Base-by-base conservation (phyloP, 2,329 filamentous ascomycete genomes). In the Scedosporium apiospermum region DNA sequence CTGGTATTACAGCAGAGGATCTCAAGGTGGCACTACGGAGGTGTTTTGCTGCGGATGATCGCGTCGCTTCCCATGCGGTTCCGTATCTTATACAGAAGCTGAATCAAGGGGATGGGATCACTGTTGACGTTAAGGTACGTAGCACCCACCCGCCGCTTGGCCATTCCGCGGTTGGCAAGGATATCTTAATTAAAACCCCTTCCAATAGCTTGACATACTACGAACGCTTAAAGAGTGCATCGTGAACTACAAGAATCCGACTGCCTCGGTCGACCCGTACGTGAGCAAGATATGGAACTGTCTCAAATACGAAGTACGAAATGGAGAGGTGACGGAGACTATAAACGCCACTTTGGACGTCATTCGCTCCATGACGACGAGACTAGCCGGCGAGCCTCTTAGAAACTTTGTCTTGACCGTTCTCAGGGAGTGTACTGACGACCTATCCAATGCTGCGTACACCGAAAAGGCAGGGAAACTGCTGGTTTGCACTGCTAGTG, bases 301-400 rank as follows among this genome's bases (percentile, higher is more conserved):
- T n/a, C 78, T 86, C 57, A 86, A 86, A 68, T 86, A 84, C 64
- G 83, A 86, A 65, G 83, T 86, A 12, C 80, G 83, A 41, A 85
- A 86, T 62, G 83, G 83, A 12, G 83, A 86, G 64, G 77, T 83
- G 7, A 78, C 81, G 64, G 83, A 85, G 65, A 79, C 78, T 0
- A 81, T 85, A 14, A 80, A 83, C 68, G 79, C 79, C 3, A 85
- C 83, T 0, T 71, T 86, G 16, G 79, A 80, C 57, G 80, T 83
- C 3, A 77, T 86, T 61, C 77, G 78, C 41, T 75, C 80, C 9
- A 74, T 85, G 2, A 75, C 81, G 0, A 74, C 71, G 7, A 74
- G 76, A 57, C 73, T 85, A 3, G 74, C 76, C 9, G 77, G 73
- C 3, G 74, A 77, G 3, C 70, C 76, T 59, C 73, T 83, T 6